Evolutionary conservation across 2,329 filamentous ascomycete genomes (phyloP).

Genomic region (Elsinoe perseae): DNA sequence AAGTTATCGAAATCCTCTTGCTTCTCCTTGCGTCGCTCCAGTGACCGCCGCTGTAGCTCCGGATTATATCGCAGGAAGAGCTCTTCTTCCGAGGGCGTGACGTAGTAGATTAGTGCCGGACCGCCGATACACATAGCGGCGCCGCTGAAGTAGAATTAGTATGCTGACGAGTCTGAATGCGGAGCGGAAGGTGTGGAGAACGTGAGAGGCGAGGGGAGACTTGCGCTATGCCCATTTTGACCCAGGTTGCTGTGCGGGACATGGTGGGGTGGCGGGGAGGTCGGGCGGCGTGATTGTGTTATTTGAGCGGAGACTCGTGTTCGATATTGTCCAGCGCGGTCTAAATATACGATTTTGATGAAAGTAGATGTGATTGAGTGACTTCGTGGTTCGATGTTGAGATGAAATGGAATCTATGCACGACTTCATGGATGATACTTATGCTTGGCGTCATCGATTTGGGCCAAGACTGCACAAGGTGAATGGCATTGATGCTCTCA

Average conservation of each 20-base stretch:
- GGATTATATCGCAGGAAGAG: constrained; percentile 87
- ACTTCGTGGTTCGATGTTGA: background rate
- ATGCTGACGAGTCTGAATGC: background rate
- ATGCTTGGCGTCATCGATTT: constrained; percentile 10
- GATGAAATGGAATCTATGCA: background rate
- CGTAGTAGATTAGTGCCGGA: constrained; percentile 71
- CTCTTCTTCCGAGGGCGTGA: constrained; percentile 82
- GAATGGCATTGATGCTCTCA: too few species aligned
- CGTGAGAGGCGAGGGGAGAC: constrained; percentile 27
- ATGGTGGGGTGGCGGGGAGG: background rate
- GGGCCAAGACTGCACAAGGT: background rate
- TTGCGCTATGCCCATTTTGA: constrained; percentile 67
- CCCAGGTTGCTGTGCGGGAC: constrained; percentile 38
- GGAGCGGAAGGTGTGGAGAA: constrained; percentile 1
- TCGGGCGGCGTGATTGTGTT: background rate
- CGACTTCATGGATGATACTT: background rate
- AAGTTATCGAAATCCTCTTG: constrained; percentile 88
- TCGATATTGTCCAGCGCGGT: background rate
- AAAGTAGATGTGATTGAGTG: background rate
- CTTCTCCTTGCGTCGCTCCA: constrained; percentile 67
- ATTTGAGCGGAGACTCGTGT: too few species aligned
- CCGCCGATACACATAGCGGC: constrained; percentile 68
- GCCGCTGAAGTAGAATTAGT: constrained; percentile 48
- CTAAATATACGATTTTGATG: background rate
- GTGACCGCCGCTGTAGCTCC: constrained; percentile 78